These are phyloP conservation scores for Monilinia fructigena DNA, from an alignment of 2,329 filamentous ascomycete species.

Conservation along the genomic window DNA sequence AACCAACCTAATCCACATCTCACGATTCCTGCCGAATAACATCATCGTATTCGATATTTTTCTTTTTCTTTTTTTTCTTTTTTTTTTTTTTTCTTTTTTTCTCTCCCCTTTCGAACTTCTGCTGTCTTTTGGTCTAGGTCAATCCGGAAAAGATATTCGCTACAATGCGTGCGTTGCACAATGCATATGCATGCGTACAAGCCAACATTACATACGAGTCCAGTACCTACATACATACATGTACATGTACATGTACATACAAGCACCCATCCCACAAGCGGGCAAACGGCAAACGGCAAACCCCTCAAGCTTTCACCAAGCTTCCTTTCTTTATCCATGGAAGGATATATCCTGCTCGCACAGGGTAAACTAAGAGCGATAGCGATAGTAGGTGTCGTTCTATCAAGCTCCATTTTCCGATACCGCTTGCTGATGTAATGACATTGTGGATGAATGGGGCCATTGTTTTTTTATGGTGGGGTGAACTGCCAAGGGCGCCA, in stretches of 20 bases:
- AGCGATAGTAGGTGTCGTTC: neutral
- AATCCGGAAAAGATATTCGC: no score
- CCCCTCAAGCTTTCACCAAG: neutral
- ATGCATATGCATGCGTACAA: no score
- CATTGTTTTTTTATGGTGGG: neutral
- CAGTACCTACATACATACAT: no score
- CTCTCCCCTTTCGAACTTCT: no score
- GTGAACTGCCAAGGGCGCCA: neutral
- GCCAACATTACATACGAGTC: no score
- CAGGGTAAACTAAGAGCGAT: neutral
- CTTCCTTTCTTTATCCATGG: neutral
- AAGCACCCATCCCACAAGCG: neutral
- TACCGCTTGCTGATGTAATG: neutral
- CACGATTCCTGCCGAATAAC: no score
- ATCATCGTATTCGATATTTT: no score
- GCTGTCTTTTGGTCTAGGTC: no score
- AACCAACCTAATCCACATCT: no score
- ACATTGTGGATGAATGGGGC: neutral
- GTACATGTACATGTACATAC: neutral
- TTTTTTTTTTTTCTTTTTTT: no score
- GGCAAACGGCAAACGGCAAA: neutral
- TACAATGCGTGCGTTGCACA: no score
- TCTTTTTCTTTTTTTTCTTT: no score
- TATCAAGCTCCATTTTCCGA: conserved; percentile 8
- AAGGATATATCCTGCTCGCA: neutral